A percentile compares a stretch with the other conserved stretches of the same genome.
These are phyloP conservation scores for Suillus discolor DNA, from an alignment of 768 basidiomycete genomes.

Conservation along the genomic window DNA sequence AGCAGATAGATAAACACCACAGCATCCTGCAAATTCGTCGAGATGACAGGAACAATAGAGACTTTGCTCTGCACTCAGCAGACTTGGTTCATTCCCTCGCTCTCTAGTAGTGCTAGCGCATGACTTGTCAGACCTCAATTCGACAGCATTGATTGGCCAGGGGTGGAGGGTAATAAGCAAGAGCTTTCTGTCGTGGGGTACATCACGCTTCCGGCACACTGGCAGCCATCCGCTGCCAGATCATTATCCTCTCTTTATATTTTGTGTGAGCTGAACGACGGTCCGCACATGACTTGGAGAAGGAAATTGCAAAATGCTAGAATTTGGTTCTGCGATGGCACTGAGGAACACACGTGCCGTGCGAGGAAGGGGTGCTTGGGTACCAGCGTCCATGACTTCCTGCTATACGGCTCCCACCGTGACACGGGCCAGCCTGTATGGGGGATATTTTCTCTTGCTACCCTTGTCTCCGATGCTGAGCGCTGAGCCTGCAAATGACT, in stretches of 20 bases:
- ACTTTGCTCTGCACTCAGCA: slow-evolving; percentile 65
- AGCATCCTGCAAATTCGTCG: slow-evolving; percentile 28
- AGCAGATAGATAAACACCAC: slow-evolving; percentile 70
- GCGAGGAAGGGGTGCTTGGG: slow-evolving; percentile 74
- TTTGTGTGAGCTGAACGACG: slow-evolving; percentile 79
- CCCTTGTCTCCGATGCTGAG: slow-evolving; percentile 13
- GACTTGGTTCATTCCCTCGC: slow-evolving; percentile 52
- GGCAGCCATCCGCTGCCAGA: not conserved
- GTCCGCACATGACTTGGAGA: slow-evolving; percentile 58
- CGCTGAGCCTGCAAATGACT: not conserved
- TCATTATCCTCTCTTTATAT: slow-evolving; percentile 61
- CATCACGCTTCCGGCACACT: not conserved
- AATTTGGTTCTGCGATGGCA: slow-evolving; percentile 54
- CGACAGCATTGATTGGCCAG: slow-evolving; percentile 55
- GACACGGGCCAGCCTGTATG: slow-evolving; percentile 81
- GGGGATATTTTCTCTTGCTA: slow-evolving; percentile 54
- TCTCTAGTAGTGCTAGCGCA: slow-evolving; percentile 54
- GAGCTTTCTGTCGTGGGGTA: slow-evolving; percentile 62
- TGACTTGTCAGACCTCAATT: slow-evolving; percentile 45
- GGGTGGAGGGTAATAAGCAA: slow-evolving; percentile 65
- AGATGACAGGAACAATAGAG: slow-evolving; percentile 45
- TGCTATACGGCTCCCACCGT: slow-evolving; percentile 67
- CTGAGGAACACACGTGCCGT: slow-evolving; percentile 80
- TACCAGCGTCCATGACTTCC: slow-evolving; percentile 74
- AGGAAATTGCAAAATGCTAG: slow-evolving; percentile 21